A percentile compares a stretch with the other conserved stretches of the same genome.
Evolutionary conservation across 805 yeast species (phyloP).

Genomic region (Yarrowia sp.): DNA sequence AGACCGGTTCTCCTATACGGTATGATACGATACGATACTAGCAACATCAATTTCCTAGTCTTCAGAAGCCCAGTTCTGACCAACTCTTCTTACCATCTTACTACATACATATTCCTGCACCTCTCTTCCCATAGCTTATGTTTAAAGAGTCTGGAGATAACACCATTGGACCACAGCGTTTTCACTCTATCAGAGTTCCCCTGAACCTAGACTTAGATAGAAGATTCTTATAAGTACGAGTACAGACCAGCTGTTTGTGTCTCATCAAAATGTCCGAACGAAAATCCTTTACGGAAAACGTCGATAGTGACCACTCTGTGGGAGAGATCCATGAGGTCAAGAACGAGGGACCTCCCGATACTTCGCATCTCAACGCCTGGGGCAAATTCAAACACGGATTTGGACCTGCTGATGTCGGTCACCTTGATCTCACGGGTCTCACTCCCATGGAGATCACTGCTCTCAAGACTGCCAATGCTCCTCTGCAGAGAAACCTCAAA

Average conservation of each 20-base stretch:
- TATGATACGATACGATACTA: too few species aligned
- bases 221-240: too few species aligned
- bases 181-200: slow-evolving; percentile 10
- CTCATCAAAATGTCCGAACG: slow-evolving; percentile 9
- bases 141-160: neutral
- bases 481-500: slow-evolving; percentile 45
- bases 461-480: slow-evolving; percentile 46
- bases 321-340: slow-evolving; percentile 11
- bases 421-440: slow-evolving; percentile 34
- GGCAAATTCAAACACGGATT: slow-evolving; percentile 46
- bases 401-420: slow-evolving; percentile 44
- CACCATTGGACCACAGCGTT: slow-evolving; percentile 11
- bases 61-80: too few species aligned
- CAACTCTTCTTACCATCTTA: too few species aligned
- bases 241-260: too few species aligned
- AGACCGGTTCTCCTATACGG: too few species aligned
- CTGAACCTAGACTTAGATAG: slow-evolving; percentile 3
- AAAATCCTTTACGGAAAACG: slow-evolving; percentile 2
- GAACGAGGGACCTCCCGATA: neutral
- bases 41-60: too few species aligned
- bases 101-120: too few species aligned
- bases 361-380: neutral
- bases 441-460: slow-evolving; percentile 33
- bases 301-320: slow-evolving; percentile 1
- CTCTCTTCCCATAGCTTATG: too few species aligned